A percentile compares a stretch with the other conserved stretches of the same genome.
Evolutionary conservation across 345 rosid species (phyloP).

Genomic region (Citrus mangshanensis): DNA sequence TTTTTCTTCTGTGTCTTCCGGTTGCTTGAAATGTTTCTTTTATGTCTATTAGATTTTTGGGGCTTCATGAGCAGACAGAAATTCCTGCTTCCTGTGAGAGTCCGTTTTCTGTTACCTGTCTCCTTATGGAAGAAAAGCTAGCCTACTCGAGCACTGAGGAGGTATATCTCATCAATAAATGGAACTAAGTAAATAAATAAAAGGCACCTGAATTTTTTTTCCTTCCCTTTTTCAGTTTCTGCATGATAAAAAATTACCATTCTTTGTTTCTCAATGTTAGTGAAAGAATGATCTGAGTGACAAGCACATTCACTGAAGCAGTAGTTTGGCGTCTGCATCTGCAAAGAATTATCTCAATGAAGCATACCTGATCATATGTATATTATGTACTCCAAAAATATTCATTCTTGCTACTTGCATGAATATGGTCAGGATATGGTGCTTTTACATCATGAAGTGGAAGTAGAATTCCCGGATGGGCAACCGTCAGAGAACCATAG

Average conservation of each 20-base stretch:
- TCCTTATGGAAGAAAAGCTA: slow-evolving; percentile 79
- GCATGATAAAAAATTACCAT: background rate
- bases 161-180: slow-evolving; percentile 35
- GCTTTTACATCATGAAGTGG: slow-evolving; percentile 83
- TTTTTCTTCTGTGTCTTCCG: background rate
- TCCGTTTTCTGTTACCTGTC: slow-evolving; percentile 62
- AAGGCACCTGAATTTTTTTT: background rate
- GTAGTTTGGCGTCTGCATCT: background rate
- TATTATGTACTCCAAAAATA: background rate
- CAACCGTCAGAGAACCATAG: slow-evolving; percentile 46
- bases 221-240: no score
- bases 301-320: background rate
- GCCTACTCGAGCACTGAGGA: slow-evolving; percentile 68
- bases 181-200: background rate
- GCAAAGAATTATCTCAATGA: background rate
- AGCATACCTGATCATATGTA: background rate
- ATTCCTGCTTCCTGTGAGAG: slow-evolving; percentile 59
- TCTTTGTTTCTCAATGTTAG: background rate
- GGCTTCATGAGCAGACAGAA: slow-evolving; percentile 57
- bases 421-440: slow-evolving; percentile 76
- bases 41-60: slow-evolving; percentile 56
- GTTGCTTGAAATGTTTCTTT: slow-evolving; percentile 10
- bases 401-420: background rate
- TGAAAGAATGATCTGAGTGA: background rate
- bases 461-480: slow-evolving; percentile 70